Conservation (phyloP, 2,329 filamentous ascomycete species). For the Nothopassalora personata region DNA sequence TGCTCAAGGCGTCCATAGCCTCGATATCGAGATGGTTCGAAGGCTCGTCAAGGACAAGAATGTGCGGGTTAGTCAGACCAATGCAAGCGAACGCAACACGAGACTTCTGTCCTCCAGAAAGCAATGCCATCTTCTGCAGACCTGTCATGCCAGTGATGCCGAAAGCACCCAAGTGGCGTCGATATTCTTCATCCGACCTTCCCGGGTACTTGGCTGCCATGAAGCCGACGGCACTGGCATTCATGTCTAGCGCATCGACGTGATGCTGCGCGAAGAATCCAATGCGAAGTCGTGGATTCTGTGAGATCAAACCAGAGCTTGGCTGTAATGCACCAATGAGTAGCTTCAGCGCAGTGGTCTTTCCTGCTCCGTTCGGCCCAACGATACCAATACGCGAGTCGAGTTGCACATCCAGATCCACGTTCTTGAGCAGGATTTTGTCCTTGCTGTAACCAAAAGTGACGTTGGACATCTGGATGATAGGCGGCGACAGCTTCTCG, state of each 20-base stretch:
- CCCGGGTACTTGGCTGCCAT: constrained; percentile 92
- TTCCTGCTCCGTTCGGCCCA: constrained; percentile 97
- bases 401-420: constrained; percentile 94
- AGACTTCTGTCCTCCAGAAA: constrained; percentile 97
- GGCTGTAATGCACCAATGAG: constrained; percentile 80
- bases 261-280: constrained; percentile 99
- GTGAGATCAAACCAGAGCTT: constrained; percentile 74
- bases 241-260: constrained; percentile 90
- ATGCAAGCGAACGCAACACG: constrained; percentile 97
- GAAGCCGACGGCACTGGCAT: constrained; percentile 83
- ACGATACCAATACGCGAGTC: constrained; percentile 98
- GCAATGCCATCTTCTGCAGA: constrained; percentile 86
- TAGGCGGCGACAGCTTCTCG: constrained; percentile 93
- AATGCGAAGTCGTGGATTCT: constrained; percentile 80
- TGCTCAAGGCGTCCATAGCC: constrained; percentile 87
- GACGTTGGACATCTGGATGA: constrained; percentile 93
- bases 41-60: constrained; percentile 95
- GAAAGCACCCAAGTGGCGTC: constrained; percentile 83
- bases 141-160: constrained; percentile 89
- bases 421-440: constrained; percentile 72
- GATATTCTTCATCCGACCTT: constrained; percentile 92
- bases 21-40: constrained; percentile 99
- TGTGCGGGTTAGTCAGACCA: constrained; percentile 88
- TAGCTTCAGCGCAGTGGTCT: constrained; percentile 97
- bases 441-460: constrained; percentile 82